Evolutionary conservation across 75 land plant species (phyloP), one percentile per base, ranked within the genome.

Genomic region (Ceratopteris richardii): DNA sequence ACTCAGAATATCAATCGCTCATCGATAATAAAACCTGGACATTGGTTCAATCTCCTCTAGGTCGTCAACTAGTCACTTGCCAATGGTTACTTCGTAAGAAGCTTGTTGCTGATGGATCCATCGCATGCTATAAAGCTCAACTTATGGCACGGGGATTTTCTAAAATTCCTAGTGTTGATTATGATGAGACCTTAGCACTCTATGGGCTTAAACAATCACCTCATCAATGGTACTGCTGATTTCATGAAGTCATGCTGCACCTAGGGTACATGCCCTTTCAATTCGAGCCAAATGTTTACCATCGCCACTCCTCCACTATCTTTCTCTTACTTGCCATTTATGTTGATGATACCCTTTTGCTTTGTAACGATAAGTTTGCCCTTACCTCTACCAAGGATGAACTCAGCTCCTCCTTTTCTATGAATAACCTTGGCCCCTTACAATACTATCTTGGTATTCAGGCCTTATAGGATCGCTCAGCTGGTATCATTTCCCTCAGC

Each of bases 171-270:
- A 50, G 26, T 0, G 37, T 69, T 28, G 72, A 61, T 36, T 57
- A 31, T 37, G 17, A 14, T 18, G 60, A 55, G 28, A 58, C 43
- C 16, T 64, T 28, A 22, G 23, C 64, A 2, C 27, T 62, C 10
- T 62, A 62, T 62, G 16, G 57, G 29, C 28, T 62, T 2, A 62
- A 62, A 62, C 57, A 62, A 62, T 44, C 64, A 1, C 28, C 59
- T 9, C 20, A 27, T 23, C 26, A 9, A 3, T 62, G 64, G 59
- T 62, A 62, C n/a, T n/a, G n/a, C n/a, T n/a, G n/a, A n/a, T n/a
- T n/a, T n/a, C n/a, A n/a, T n/a, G n/a, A n/a, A n/a, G 9, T 10
- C 10, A 51, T 23, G 23, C 18, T 10, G 10, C 9, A 40, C 42
- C 42, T 40, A 10, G 42, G 42, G 13, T 40, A 40, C 14, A 40